Evolutionary conservation across 2,329 filamentous ascomycete genomes (phyloP).

Genomic region (Penicillium sp.): DNA sequence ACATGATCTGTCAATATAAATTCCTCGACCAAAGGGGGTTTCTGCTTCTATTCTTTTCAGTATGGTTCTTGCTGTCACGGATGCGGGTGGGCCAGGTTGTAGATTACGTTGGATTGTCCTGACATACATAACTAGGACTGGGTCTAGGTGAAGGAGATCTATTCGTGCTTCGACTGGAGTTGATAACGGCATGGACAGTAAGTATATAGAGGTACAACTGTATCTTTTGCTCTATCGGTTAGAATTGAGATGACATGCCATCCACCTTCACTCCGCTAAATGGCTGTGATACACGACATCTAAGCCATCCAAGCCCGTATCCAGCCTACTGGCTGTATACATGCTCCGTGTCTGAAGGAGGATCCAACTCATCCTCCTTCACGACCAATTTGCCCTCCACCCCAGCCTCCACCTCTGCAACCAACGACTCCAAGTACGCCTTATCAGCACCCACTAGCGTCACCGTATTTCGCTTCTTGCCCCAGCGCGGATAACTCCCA

Average conservation of each 20-base stretch:
- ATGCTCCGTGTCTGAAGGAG: constrained; percentile 35
- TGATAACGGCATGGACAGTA: neutral
- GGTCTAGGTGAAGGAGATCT: too few relatives aligned
- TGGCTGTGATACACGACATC: constrained; percentile 1
- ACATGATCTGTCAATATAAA: constrained; percentile 38
- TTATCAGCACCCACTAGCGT: constrained; percentile 80
- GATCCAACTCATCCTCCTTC: constrained; percentile 73
- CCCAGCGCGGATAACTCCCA: constrained; percentile 93
- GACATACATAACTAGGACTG: neutral
- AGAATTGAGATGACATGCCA: neutral
- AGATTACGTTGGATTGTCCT: neutral
- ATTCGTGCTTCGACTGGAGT: too few relatives aligned
- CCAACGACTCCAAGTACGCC: constrained; percentile 75
- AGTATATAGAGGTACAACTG: neutral
- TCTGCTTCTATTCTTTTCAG: constrained; percentile 10
- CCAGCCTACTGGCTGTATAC: constrained; percentile 29
- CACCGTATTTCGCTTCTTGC: constrained; percentile 83
- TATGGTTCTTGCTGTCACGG: neutral
- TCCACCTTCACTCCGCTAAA: neutral
- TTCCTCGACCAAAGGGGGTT: constrained; percentile 18
- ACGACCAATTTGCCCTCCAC: constrained; percentile 72
- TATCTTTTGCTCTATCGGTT: neutral
- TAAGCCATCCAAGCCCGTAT: neutral
- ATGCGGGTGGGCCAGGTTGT: neutral
- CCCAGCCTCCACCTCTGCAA: constrained; percentile 75